Percentiles rank a stretch among this genome's conserved stretches.
Evolutionary conservation across 2,329 filamentous ascomycete genomes (phyloP).

Genomic region (Elsinoe australis): DNA sequence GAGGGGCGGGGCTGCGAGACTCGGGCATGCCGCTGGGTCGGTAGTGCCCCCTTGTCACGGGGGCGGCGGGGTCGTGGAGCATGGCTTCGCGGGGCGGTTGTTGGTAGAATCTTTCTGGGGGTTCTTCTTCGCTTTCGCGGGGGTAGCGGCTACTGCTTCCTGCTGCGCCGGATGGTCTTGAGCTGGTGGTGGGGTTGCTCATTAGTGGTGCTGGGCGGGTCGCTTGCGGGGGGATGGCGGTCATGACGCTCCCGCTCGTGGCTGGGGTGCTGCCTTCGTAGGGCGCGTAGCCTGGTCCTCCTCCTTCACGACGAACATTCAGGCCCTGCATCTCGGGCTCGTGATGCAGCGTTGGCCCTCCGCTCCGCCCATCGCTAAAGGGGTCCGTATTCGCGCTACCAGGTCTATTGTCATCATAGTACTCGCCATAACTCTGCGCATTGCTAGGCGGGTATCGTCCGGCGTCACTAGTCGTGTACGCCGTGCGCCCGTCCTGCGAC

Average conservation of each 20-base stretch:
- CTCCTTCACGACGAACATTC: conserved; percentile 16
- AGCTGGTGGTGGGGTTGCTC: too few species aligned
- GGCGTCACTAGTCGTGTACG: conserved; percentile 2
- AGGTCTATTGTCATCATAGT: conserved; percentile 40
- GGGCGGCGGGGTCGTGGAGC: conserved; percentile 26
- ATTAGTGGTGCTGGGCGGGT: too few species aligned
- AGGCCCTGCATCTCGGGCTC: conserved; percentile 33
- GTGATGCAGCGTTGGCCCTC: conserved; percentile 31
- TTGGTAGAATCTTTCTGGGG: conserved; percentile 37
- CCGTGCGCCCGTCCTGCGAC: neutral
- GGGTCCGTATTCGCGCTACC: conserved; percentile 56
- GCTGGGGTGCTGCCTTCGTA: conserved; percentile 22
- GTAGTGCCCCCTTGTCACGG: too few species aligned
- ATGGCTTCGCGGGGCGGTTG: conserved; percentile 34
- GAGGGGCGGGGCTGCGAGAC: too few species aligned
- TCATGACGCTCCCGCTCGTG: conserved; percentile 21
- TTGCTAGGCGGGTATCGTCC: conserved; percentile 10
- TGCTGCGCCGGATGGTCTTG: neutral
- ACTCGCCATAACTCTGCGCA: conserved; percentile 5
- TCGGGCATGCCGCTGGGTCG: too few species aligned
- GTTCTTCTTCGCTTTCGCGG: neutral
- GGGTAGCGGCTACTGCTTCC: neutral
- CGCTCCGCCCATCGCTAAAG: conserved; percentile 45
- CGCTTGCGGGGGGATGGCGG: conserved; percentile 26
- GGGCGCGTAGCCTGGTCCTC: conserved; percentile 27